Evolutionary conservation across 768 basidiomycete genomes (phyloP).

Genomic region (Suillus spraguei): DNA sequence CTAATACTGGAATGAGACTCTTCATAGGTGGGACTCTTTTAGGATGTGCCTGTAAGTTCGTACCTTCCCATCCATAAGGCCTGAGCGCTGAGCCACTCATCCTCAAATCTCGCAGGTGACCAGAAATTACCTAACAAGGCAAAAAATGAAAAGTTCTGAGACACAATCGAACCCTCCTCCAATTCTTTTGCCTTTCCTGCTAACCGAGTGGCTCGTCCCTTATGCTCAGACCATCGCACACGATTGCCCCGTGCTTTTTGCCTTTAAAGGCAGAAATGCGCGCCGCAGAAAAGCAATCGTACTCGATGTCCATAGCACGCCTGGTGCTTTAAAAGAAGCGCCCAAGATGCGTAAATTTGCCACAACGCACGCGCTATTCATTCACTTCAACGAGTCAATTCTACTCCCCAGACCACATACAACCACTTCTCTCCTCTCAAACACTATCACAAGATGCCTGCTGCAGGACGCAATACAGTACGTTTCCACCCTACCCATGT

Average conservation of each 20-base stretch:
- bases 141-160: background rate
- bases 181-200: background rate
- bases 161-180: background rate
- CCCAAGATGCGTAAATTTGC: conserved; percentile 11
- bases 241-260: conserved; percentile 27
- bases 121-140: conserved; percentile 1
- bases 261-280: conserved; percentile 19
- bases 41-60: background rate
- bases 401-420: background rate
- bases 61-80: background rate
- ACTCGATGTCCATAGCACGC: conserved; percentile 20
- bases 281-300: conserved; percentile 31
- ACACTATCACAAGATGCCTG: background rate
- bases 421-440: background rate
- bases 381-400: conserved; percentile 1
- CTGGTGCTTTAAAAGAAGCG: conserved; percentile 24
- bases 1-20: background rate
- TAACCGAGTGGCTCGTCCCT: conserved; percentile 10
- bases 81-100: background rate
- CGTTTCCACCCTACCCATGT: background rate
- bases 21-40: background rate
- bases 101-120: background rate
- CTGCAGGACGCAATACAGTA: background rate
- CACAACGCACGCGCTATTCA: conserved; percentile 5
- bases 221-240: conserved; percentile 17